These are phyloP conservation scores for Prunus davidiana DNA, from an alignment of 306 rosid genomes.

Conservation along the genomic window DNA sequence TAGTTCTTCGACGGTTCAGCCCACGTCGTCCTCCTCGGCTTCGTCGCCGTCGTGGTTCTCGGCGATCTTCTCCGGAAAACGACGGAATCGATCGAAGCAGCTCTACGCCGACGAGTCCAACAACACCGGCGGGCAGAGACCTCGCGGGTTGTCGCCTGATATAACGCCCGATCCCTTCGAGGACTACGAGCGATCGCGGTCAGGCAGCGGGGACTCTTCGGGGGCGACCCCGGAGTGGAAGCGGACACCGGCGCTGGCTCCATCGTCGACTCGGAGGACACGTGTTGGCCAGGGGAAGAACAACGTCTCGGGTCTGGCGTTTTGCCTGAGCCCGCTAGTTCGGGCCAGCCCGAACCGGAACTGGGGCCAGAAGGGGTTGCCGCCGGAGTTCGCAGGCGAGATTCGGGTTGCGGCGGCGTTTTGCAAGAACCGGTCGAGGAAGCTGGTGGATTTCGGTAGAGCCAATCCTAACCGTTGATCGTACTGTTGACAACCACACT, in stretches of 20 bases:
- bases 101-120: constrained; percentile 13
- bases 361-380: constrained; percentile 58
- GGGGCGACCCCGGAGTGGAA: constrained; percentile 60
- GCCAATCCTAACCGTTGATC: constrained; percentile 69
- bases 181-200: constrained; percentile 42
- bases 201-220: constrained; percentile 54
- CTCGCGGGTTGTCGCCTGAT: constrained; percentile 82
- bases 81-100: constrained; percentile 28
- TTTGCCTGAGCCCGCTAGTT: constrained; percentile 85
- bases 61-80: constrained; percentile 43
- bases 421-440: constrained; percentile 77
- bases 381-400: constrained; percentile 57
- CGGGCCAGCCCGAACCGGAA: constrained; percentile 75
- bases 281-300: constrained; percentile 39
- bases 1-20: constrained; percentile 14
- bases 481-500: constrained; percentile 5
- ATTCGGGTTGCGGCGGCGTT: constrained; percentile 58
- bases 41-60: constrained; percentile 70
- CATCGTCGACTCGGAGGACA: constrained; percentile 45
- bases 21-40: constrained; percentile 22
- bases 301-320: constrained; percentile 57
- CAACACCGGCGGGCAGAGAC: constrained; percentile 11
- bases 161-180: not conserved
- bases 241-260: constrained; percentile 46
- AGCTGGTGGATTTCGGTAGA: constrained; percentile 87